Conservation (phyloP, 2,329 filamentous ascomycete species). For the Botrytis pseudocinerea region DNA sequence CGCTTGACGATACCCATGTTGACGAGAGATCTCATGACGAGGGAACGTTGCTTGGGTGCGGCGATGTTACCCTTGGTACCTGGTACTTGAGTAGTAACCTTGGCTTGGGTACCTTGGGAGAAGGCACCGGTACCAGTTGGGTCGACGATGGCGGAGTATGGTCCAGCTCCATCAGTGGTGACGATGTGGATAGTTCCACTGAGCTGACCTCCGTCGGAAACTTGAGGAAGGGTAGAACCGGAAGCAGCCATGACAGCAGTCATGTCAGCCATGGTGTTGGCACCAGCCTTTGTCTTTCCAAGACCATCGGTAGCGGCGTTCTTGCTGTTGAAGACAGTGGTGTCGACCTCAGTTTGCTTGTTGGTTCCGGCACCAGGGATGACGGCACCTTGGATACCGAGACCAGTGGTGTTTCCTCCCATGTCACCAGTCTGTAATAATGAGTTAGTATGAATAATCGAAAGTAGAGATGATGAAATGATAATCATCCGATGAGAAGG, state of each 20-base stretch:
- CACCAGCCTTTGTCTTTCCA: slow-evolving; percentile 57
- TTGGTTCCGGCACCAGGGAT: slow-evolving; percentile 47
- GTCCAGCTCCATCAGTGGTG: slow-evolving; percentile 64
- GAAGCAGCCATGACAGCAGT: slow-evolving; percentile 57
- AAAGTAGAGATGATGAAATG: neutral
- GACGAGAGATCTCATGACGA: slow-evolving; percentile 35
- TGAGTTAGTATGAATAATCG: slow-evolving; percentile 18
- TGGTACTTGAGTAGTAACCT: slow-evolving; percentile 55
- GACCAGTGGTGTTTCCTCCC: slow-evolving; percentile 47
- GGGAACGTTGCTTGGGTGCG: slow-evolving; percentile 35
- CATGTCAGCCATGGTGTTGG: slow-evolving; percentile 59
- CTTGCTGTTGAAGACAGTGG: slow-evolving; percentile 53
- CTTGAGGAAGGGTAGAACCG: slow-evolving; percentile 58
- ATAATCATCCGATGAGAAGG: neutral
- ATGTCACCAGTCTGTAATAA: slow-evolving; percentile 40
- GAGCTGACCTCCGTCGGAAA: slow-evolving; percentile 56
- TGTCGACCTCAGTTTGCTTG: slow-evolving; percentile 48
- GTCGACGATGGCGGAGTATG: slow-evolving; percentile 60
- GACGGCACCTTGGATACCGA: slow-evolving; percentile 46
- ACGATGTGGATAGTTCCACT: slow-evolving; percentile 67
- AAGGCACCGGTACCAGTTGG: slow-evolving; percentile 54
- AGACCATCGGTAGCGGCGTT: slow-evolving; percentile 53
- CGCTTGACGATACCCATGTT: slow-evolving; percentile 39
- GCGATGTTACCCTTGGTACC: slow-evolving; percentile 46
- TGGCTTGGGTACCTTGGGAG: slow-evolving; percentile 52